phyloP scores from a whole-genome alignment of 306 rosid species.

The Erythrophleum fordii region DNA sequence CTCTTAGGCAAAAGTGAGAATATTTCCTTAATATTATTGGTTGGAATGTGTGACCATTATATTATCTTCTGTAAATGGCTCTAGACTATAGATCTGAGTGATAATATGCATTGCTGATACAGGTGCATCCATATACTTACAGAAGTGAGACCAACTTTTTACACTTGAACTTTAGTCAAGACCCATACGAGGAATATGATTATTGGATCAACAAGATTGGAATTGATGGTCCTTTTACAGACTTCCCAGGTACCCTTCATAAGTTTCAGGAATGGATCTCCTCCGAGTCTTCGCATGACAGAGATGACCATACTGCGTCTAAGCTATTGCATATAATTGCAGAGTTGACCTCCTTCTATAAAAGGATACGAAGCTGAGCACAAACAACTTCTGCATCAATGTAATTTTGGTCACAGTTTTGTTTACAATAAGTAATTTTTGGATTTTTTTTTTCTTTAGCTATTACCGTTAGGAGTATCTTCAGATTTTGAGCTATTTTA shows the following conservation, averaged over 20 bases:
- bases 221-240: conserved; percentile 72
- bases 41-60: no score
- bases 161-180: conserved; percentile 61
- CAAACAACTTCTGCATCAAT: not conserved
- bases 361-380: conserved; percentile 31
- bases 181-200: conserved; percentile 59
- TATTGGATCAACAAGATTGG: conserved; percentile 67
- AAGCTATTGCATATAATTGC: conserved; percentile 69
- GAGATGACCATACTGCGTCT: conserved; percentile 44
- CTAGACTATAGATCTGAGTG: no score
- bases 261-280: conserved; percentile 60
- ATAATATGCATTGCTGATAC: no score
- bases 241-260: conserved; percentile 72
- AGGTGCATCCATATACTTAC: conserved; percentile 78
- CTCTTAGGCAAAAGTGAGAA: no score
- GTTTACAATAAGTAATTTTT: no score
- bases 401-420: not conserved
- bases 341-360: conserved; percentile 44
- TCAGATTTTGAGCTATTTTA: no score
- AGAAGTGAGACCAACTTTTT: conserved; percentile 58
- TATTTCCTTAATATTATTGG: no score
- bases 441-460: no score
- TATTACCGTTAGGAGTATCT: no score
- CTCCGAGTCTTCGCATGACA: no score
- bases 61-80: not conserved